Evolutionary conservation across 2,329 filamentous ascomycete genomes (phyloP).

Genomic region (Chaetothyriales sp.): DNA sequence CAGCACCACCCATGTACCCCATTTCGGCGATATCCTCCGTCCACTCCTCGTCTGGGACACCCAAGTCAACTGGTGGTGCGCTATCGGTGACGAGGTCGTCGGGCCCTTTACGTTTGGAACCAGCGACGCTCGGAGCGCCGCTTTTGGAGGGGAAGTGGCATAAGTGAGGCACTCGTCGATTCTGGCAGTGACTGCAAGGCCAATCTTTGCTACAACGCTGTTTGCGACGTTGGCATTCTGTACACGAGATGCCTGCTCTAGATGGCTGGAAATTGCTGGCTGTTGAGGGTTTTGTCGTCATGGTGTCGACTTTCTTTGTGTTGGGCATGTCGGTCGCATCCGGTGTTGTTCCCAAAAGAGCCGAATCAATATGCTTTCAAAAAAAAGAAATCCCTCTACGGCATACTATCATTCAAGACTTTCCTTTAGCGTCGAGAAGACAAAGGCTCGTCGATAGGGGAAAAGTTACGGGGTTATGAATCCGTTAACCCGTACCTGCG

Average conservation of each 20-base stretch:
- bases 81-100: conserved; percentile 3
- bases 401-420: too few relatives aligned
- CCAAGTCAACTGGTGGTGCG: background rate
- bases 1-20: background rate
- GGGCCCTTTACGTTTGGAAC: conserved; percentile 5
- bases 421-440: too few relatives aligned
- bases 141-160: conserved; percentile 32
- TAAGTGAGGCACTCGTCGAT: conserved; percentile 35
- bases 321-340: too few relatives aligned
- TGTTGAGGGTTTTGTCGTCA: background rate
- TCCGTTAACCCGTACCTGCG: too few relatives aligned
- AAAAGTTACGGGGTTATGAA: too few relatives aligned
- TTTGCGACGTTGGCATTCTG: conserved; percentile 39
- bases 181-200: conserved; percentile 39
- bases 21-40: background rate
- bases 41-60: background rate
- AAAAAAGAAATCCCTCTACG: too few relatives aligned
- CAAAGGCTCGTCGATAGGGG: too few relatives aligned
- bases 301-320: background rate
- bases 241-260: conserved; percentile 24
- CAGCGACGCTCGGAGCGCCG: background rate
- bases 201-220: conserved; percentile 41
- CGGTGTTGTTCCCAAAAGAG: too few relatives aligned
- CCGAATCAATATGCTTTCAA: too few relatives aligned
- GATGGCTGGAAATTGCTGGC: background rate